A percentile compares a stretch with the other conserved stretches of the same genome.
Evolutionary conservation across 2,329 filamentous ascomycete species (phyloP).

Genomic region (Trichoderma koningii): DNA sequence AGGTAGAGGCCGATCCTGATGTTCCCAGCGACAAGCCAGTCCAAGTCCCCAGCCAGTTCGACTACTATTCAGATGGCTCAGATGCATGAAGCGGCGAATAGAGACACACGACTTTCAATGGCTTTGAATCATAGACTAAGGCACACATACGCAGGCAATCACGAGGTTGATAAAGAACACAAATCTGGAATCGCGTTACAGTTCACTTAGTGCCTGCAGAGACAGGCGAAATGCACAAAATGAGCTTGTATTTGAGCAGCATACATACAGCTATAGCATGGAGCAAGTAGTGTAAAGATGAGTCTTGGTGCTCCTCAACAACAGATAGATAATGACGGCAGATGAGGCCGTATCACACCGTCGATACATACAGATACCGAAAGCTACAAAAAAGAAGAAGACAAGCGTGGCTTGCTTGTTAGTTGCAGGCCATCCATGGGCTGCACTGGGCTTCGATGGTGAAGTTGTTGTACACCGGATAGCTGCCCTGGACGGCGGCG

Average conservation of each 20-base stretch:
- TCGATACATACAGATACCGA: slow-evolving; percentile 28
- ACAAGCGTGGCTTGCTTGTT: background rate
- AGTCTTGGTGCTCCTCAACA: slow-evolving; percentile 21
- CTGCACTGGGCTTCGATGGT: slow-evolving; percentile 43
- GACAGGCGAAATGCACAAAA: background rate
- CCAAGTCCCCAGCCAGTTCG: slow-evolving; percentile 38
- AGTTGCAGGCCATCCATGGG: slow-evolving; percentile 44
- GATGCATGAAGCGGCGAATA: background rate
- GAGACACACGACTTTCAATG: background rate
- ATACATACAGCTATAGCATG: slow-evolving; percentile 27
- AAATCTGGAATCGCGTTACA: background rate
- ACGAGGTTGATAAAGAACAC: background rate
- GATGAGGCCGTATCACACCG: slow-evolving; percentile 10
- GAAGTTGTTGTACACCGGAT: slow-evolving; percentile 44
- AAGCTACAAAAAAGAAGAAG: background rate
- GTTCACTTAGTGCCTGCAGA: too few species aligned
- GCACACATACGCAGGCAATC: background rate
- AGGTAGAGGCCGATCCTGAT: slow-evolving; percentile 36
- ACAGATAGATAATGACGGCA: slow-evolving; percentile 22
- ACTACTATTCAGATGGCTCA: slow-evolving; percentile 40
- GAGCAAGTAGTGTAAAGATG: slow-evolving; percentile 29
- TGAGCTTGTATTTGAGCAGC: slow-evolving; percentile 21
- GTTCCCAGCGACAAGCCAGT: slow-evolving; percentile 33
- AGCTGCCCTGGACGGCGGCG: slow-evolving; percentile 43
- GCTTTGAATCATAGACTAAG: background rate